These are phyloP conservation scores for Eutrema yunnanense DNA, from an alignment of 345 rosid genomes.

Conservation along the genomic window DNA sequence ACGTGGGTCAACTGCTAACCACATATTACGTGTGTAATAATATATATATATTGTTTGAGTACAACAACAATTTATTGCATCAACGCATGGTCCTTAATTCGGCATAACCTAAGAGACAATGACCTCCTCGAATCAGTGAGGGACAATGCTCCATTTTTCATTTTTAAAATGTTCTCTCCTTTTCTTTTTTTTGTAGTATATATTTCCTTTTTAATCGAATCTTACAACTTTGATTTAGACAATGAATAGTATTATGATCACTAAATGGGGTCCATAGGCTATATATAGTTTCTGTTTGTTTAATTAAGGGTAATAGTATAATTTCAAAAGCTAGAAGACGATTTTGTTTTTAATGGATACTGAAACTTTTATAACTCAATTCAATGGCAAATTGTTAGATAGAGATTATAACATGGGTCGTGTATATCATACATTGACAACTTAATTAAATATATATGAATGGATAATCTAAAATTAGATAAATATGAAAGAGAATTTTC, in stretches of 20 bases:
- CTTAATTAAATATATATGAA: too few relatives aligned
- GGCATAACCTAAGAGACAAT: slow-evolving; percentile 14
- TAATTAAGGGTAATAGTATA: not conserved
- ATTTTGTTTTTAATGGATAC: not conserved
- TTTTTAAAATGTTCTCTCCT: not conserved
- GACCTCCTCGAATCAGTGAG: slow-evolving; percentile 24
- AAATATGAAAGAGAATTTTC: too few relatives aligned
- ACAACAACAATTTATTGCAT: slow-evolving; percentile 3
- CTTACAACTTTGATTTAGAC: not conserved
- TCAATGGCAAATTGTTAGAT: not conserved
- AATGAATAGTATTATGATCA: not conserved
- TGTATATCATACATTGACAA: too few relatives aligned
- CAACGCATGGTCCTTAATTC: slow-evolving; percentile 26
- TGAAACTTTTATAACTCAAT: not conserved
- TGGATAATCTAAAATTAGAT: too few relatives aligned
- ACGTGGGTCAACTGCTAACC: slow-evolving; percentile 26
- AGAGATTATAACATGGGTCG: not conserved
- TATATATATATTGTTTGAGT: not conserved
- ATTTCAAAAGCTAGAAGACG: not conserved
- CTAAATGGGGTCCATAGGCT: not conserved
- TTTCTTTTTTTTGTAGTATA: not conserved
- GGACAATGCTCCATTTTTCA: slow-evolving; percentile 7
- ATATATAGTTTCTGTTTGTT: not conserved
- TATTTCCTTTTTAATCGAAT: not conserved
- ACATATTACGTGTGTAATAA: slow-evolving; percentile 14